A percentile compares a stretch with the other conserved stretches of the same genome.
Evolutionary conservation across 2,329 filamentous ascomycete genomes (phyloP).

Genomic region (Sporothrix phasma): DNA sequence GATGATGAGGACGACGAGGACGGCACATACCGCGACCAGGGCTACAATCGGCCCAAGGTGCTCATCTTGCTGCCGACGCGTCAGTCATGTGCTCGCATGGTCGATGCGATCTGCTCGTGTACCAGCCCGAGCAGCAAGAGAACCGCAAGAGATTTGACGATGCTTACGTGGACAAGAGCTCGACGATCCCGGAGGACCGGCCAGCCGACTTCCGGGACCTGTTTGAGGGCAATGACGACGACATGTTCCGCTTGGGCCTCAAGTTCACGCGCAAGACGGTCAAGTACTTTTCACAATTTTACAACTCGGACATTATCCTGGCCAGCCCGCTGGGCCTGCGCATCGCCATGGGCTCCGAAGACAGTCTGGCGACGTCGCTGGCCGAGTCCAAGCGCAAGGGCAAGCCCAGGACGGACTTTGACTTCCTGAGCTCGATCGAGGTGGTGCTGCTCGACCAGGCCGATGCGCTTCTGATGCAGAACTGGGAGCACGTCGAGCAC

Average conservation of each 20-base stretch:
- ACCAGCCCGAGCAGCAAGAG: slow-evolving; percentile 81
- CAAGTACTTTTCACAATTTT: slow-evolving; percentile 92
- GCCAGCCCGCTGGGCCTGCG: slow-evolving; percentile 83
- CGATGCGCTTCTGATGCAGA: slow-evolving; percentile 92
- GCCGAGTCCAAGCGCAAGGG: slow-evolving; percentile 44
- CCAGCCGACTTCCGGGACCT: slow-evolving; percentile 81
- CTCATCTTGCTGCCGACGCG: slow-evolving; percentile 84
- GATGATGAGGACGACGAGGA: slow-evolving; percentile 52
- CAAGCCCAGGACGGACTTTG: slow-evolving; percentile 53
- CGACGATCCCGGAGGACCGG: slow-evolving; percentile 43
- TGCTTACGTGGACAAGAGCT: slow-evolving; percentile 60
- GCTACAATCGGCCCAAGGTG: slow-evolving; percentile 89
- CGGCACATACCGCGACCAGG: slow-evolving; percentile 78
- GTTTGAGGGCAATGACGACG: slow-evolving; percentile 91
- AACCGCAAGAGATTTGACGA: slow-evolving; percentile 90
- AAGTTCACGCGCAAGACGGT: slow-evolving; percentile 95
- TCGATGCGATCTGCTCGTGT: slow-evolving; percentile 68
- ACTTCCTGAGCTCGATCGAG: slow-evolving; percentile 92
- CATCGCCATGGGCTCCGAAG: slow-evolving; percentile 78
- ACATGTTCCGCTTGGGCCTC: slow-evolving; percentile 91
- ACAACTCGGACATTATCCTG: slow-evolving; percentile 90
- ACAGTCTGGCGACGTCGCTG: slow-evolving; percentile 26
- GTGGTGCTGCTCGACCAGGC: slow-evolving; percentile 83
- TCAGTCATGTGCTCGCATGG: slow-evolving; percentile 68
- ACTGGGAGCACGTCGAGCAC: slow-evolving; percentile 92